These are phyloP conservation scores for Lentinula edodes DNA, from an alignment of 768 basidiomycete species.

Conservation along the genomic window DNA sequence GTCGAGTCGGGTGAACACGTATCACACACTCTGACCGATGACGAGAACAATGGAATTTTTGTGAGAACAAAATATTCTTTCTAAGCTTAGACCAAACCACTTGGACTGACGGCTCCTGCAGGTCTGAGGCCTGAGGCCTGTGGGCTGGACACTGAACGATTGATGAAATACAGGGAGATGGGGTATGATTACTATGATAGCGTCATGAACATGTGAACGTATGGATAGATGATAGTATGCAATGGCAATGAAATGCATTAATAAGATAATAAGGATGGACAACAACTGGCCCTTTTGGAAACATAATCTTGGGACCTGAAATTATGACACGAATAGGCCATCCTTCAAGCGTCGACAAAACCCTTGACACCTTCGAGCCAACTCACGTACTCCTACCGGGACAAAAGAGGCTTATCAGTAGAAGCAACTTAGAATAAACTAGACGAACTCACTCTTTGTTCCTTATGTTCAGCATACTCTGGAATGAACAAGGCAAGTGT, in stretches of 20 bases:
- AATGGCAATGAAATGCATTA: background rate
- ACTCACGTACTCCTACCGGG: slow-evolving; percentile 75
- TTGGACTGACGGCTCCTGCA: background rate
- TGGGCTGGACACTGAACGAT: too few relatives aligned
- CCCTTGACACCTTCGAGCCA: slow-evolving; percentile 82
- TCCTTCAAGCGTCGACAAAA: slow-evolving; percentile 54
- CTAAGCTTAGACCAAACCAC: background rate
- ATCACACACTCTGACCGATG: too few relatives aligned
- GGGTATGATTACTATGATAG: too few relatives aligned
- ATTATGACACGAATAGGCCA: background rate
- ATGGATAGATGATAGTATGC: background rate
- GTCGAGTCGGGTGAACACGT: too few relatives aligned
- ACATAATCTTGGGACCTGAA: too few relatives aligned
- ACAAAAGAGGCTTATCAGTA: slow-evolving; percentile 5
- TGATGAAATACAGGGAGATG: too few relatives aligned
- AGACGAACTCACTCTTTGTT: slow-evolving; percentile 69
- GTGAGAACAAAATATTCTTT: background rate
- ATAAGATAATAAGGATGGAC: background rate
- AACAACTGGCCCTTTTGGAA: background rate
- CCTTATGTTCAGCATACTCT: slow-evolving; percentile 85
- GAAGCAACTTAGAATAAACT: background rate
- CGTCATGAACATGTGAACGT: background rate
- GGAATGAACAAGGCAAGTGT: slow-evolving; percentile 80
- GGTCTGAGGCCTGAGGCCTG: too few relatives aligned
- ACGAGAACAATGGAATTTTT: background rate